These are phyloP conservation scores for Yamadazyma diospyri DNA, from an alignment of 1,139 yeast species.

Conservation along the genomic window DNA sequence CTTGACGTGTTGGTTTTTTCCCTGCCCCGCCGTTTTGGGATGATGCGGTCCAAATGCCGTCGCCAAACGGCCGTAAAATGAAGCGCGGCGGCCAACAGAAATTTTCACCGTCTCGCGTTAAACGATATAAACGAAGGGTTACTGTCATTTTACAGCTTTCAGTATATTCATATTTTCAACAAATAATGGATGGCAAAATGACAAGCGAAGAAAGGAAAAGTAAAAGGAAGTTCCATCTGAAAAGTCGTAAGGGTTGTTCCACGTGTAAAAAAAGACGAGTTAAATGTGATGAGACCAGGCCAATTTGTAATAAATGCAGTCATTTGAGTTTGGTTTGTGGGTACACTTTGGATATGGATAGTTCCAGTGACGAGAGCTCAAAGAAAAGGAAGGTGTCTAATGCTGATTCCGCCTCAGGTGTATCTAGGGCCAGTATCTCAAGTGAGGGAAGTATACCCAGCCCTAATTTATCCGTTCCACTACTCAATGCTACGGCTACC, in stretches of 20 bases:
- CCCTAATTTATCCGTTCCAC: too few species aligned
- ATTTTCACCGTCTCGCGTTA: neutral
- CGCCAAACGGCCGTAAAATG: too few species aligned
- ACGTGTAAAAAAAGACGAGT: conserved; percentile 87
- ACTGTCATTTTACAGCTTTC: neutral
- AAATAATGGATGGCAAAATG: conserved; percentile 6
- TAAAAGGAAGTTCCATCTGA: conserved; percentile 75
- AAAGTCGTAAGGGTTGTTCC: conserved; percentile 83
- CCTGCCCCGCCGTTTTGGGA: too few species aligned
- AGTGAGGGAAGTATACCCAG: too few species aligned
- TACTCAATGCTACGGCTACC: too few species aligned
- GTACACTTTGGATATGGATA: conserved; percentile 26
- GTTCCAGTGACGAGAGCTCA: neutral
- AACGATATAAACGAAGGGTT: conserved; percentile 3
- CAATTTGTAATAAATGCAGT: conserved; percentile 73
- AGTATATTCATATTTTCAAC: conserved; percentile 1
- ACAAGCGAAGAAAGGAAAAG: conserved; percentile 15
- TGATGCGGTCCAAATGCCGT: too few species aligned
- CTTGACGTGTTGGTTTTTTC: too few species aligned
- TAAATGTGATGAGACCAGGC: conserved; percentile 87
- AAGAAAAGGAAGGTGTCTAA: too few species aligned
- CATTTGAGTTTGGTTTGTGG: conserved; percentile 77
- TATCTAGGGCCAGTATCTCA: too few species aligned
- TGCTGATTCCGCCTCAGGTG: too few species aligned
- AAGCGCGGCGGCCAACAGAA: too few species aligned